Evolutionary conservation across 257 asterid genomes (phyloP).

Genomic region (Penstemon barbatus): DNA sequence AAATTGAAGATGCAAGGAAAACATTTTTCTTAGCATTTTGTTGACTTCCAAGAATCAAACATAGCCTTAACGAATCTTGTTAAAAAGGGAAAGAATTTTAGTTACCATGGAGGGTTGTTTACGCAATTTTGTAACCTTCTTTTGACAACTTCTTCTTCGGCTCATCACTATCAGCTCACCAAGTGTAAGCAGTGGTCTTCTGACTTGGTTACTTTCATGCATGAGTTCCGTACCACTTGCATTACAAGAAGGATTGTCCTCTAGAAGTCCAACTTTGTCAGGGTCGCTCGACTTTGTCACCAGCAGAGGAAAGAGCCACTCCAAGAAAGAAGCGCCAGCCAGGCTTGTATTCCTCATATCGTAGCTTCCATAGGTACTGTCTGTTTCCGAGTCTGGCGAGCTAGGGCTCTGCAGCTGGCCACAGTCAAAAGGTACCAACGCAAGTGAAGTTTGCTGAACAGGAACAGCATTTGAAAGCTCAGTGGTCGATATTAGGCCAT

Average conservation of each 20-base stretch:
- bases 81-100: background rate
- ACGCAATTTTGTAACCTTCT: constrained; percentile 47
- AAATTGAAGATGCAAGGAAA: too few relatives aligned
- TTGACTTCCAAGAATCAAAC: too few relatives aligned
- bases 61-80: background rate
- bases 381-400: constrained; percentile 62
- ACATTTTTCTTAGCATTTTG: too few relatives aligned
- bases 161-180: constrained; percentile 95
- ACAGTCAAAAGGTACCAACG: constrained; percentile 18
- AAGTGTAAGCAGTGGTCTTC: constrained; percentile 65
- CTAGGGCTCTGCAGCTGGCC: constrained; percentile 40
- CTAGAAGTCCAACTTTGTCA: constrained; percentile 35
- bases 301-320: constrained; percentile 77
- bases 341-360: constrained; percentile 57
- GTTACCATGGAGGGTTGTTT: constrained; percentile 59
- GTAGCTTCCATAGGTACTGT: constrained; percentile 44
- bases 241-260: constrained; percentile 31
- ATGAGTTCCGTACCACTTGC: constrained; percentile 27
- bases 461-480: constrained; percentile 48
- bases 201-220: constrained; percentile 36
- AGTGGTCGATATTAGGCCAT: constrained; percentile 43
- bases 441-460: constrained; percentile 33
- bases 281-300: constrained; percentile 37
- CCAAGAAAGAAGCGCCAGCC: constrained; percentile 75
- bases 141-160: constrained; percentile 73